These are phyloP conservation scores for Boletus edulis DNA, from an alignment of 768 basidiomycete genomes.

Conservation along the genomic window DNA sequence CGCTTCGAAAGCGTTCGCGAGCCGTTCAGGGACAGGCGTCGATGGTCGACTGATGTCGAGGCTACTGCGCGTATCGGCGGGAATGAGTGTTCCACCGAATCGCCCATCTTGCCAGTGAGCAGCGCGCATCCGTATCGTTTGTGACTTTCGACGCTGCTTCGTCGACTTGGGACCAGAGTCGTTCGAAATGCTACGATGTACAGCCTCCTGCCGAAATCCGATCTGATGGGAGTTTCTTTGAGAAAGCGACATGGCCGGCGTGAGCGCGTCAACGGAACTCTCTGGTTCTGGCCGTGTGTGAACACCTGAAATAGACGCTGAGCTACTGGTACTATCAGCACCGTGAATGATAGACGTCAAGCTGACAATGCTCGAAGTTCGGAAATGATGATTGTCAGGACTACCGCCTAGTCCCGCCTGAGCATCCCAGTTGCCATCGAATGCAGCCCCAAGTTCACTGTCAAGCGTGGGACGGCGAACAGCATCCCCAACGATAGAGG, in stretches of 20 bases:
- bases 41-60: slow-evolving; percentile 24
- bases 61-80: slow-evolving; percentile 11
- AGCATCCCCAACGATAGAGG: slow-evolving; percentile 3
- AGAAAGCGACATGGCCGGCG: slow-evolving; percentile 2
- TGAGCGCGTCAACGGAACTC: neutral
- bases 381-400: slow-evolving; percentile 43
- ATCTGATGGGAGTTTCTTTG: slow-evolving; percentile 5
- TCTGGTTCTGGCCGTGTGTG: neutral
- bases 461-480: slow-evolving; percentile 42
- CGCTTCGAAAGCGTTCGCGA: slow-evolving; percentile 43
- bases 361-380: slow-evolving; percentile 55
- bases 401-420: slow-evolving; percentile 14
- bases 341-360: slow-evolving; percentile 38
- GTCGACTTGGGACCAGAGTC: slow-evolving; percentile 29
- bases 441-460: slow-evolving; percentile 57
- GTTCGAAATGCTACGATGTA: neutral
- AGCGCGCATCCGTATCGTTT: slow-evolving; percentile 58
- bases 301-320: slow-evolving; percentile 2
- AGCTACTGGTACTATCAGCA: slow-evolving; percentile 11
- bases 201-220: slow-evolving; percentile 13
- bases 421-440: slow-evolving; percentile 28
- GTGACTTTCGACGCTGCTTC: slow-evolving; percentile 37
- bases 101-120: slow-evolving; percentile 58
- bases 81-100: slow-evolving; percentile 39
- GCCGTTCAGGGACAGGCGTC: slow-evolving; percentile 38